Evolutionary conservation across 2,329 filamentous ascomycete species (phyloP).

Genomic region (Rutstroemia sydowiana): DNA sequence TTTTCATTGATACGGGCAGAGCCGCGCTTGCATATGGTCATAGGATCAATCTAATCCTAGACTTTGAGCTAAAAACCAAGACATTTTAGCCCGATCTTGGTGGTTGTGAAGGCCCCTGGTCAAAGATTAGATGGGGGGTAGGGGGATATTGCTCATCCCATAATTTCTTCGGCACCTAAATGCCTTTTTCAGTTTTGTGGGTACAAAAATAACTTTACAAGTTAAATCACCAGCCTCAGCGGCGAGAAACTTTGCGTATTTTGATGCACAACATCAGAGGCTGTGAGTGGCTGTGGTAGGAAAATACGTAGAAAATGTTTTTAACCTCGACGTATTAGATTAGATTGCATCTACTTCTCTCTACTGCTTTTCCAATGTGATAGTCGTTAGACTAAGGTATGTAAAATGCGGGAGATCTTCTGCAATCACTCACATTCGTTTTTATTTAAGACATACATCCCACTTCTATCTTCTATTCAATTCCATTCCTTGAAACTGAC

Average conservation of each 20-base stretch:
- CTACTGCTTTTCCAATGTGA: too few species aligned
- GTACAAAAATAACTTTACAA: neutral
- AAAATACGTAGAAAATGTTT: too few species aligned
- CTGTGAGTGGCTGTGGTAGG: constrained; percentile 6
- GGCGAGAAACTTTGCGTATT: neutral
- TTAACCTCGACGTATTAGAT: too few species aligned
- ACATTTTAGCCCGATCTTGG: neutral
- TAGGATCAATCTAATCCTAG: constrained; percentile 5
- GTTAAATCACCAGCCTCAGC: neutral
- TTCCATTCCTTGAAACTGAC: too few species aligned
- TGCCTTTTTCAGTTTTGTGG: neutral
- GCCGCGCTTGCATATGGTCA: constrained; percentile 13
- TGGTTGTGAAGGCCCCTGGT: neutral
- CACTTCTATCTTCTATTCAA: too few species aligned
- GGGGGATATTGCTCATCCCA: neutral
- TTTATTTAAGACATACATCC: neutral
- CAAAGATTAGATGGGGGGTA: neutral
- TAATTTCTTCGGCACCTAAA: neutral
- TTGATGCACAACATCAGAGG: constrained; percentile 9
- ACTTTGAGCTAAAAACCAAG: constrained; percentile 2
- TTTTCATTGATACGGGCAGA: constrained; percentile 12
- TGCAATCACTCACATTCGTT: constrained; percentile 3
- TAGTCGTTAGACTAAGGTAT: too few species aligned
- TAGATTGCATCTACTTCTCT: too few species aligned
- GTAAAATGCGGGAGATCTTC: constrained; percentile 6